Percentiles rank a stretch among this genome's conserved stretches.
Evolutionary conservation across 805 yeast species (phyloP).

Genomic region (Yamadazyma ubonensis): DNA sequence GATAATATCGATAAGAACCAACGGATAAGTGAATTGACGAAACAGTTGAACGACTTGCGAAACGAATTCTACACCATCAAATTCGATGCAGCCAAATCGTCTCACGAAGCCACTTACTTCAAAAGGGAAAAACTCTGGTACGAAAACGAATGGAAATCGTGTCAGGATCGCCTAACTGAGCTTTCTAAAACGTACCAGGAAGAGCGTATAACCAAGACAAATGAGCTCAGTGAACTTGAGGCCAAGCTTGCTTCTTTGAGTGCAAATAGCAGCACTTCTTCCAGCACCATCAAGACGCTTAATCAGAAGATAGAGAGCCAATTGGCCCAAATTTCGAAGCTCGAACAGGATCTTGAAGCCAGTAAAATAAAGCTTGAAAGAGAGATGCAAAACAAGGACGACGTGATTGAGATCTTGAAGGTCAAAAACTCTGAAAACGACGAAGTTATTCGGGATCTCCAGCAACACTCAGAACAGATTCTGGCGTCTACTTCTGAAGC

Average conservation of each 20-base stretch:
- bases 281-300: slow-evolving; percentile 46
- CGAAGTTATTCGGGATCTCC: slow-evolving; percentile 53
- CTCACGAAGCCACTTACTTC: slow-evolving; percentile 34
- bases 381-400: slow-evolving; percentile 53
- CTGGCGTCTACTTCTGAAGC: slow-evolving; percentile 37
- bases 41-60: slow-evolving; percentile 35
- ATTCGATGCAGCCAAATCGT: slow-evolving; percentile 32
- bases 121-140: slow-evolving; percentile 41
- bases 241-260: slow-evolving; percentile 25
- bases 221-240: slow-evolving; percentile 27
- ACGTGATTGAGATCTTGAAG: slow-evolving; percentile 56
- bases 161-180: slow-evolving; percentile 38
- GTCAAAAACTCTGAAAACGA: slow-evolving; percentile 51
- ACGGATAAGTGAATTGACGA: slow-evolving; percentile 33
- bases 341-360: slow-evolving; percentile 31
- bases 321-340: slow-evolving; percentile 18
- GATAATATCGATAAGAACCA: slow-evolving; percentile 38
- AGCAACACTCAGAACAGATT: slow-evolving; percentile 43
- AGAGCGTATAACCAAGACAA: slow-evolving; percentile 30
- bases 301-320: slow-evolving; percentile 40
- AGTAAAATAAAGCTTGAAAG: slow-evolving; percentile 47
- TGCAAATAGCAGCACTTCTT: slow-evolving; percentile 37
- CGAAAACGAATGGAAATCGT: slow-evolving; percentile 34
- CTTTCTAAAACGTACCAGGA: slow-evolving; percentile 39
- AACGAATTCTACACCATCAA: slow-evolving; percentile 37